Evolutionary conservation across 225 moss, liverwort and hornwort species (phyloP).

Genomic region (Bryoerythrophyllum caledonicum): DNA sequence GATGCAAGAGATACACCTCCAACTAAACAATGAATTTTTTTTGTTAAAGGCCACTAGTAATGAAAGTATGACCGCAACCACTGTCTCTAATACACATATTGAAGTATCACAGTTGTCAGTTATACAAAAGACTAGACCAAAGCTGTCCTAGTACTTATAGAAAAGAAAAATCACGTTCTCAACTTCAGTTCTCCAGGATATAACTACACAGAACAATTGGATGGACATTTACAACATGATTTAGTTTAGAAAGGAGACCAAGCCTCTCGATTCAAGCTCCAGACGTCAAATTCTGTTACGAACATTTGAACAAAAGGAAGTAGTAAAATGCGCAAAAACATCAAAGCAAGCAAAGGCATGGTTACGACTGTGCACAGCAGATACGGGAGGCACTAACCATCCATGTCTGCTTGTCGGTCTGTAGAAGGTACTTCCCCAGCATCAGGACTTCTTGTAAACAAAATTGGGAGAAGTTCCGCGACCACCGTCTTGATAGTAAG

Average conservation of each 20-base stretch:
- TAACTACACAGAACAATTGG: slow-evolving; percentile 7
- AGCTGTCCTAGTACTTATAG: slow-evolving; percentile 13
- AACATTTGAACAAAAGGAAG: neutral
- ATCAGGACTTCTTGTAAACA: slow-evolving; percentile 73
- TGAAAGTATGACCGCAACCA: slow-evolving; percentile 5
- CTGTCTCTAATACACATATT: neutral
- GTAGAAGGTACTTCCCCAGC: slow-evolving; percentile 78
- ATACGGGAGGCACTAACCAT: slow-evolving; percentile 57
- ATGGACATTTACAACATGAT: neutral
- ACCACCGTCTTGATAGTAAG: slow-evolving; percentile 94
- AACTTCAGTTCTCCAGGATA: slow-evolving; percentile 13
- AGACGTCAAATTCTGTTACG: neutral
- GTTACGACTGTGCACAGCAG: slow-evolving; percentile 10
- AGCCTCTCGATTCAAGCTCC: slow-evolving; percentile 3
- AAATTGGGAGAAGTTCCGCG: slow-evolving; percentile 84
- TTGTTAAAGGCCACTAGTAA: slow-evolving; percentile 8
- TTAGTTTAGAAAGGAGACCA: neutral
- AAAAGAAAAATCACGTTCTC: slow-evolving; percentile 17
- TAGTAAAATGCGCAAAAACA: slow-evolving; percentile 7
- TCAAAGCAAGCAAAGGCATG: slow-evolving; percentile 10
- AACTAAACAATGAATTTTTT: slow-evolving; percentile 58
- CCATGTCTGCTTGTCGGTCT: slow-evolving; percentile 86
- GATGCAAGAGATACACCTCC: slow-evolving; percentile 94
- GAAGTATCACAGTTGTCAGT: slow-evolving; percentile 14
- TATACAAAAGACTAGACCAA: slow-evolving; percentile 6